Base-by-base conservation (phyloP, 352 stramenopile genomes). In the Saprolegnia parasitica region DNA sequence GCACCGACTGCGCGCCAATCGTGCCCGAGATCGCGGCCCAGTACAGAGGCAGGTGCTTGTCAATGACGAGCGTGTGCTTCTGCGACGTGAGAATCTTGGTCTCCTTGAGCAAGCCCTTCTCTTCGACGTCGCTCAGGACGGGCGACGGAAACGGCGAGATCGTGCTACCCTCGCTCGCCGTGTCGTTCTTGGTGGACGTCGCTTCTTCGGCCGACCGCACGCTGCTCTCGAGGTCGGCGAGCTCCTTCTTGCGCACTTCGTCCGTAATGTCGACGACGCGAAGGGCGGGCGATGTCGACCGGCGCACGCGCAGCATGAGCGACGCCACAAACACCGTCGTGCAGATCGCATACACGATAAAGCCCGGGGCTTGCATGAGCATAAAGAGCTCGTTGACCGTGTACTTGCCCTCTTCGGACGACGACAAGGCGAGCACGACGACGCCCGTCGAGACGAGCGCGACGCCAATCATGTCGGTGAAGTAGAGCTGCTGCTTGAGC, bases 381-480 rank as follows among this genome's bases (percentile, higher is more conserved):
- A 81, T 74, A 74, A 93, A 93, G 57, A 95, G 91, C 74, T 92
- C 76, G 45, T 90, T 83, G 82, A 95, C 91, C 76, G 89, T 81
- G 76, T 91, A 95, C 57, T 93, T 81, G 16, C 78, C 81, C 49
- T 84, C 76, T 49, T 88, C 81, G 35, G 88, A 79, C 67, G 77
- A 89, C 3, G 85, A 84, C 0, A 81, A 78, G 11, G 87, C 85
- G n/a, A 95, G 75, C 49, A 91, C 83, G 35, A 93, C 77, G 55
- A 95, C 87, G 26, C 87, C 85, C 4, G 91, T 66, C 8, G 85
- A 91, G 65, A 95, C 86, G 26, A 93, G 76, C 20, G 75, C 67
- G 13, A 93, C 86, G 58, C 87, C 87, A 20, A 85, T 61, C 40
- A 95, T 82, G 71, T 95, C 87, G 50, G 85, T 95, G 56, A 91